Evolutionary conservation across 108 stramenopile species (phyloP), one percentile per base, ranked within the genome.

Genomic region (Nannochloropsis granulata): DNA sequence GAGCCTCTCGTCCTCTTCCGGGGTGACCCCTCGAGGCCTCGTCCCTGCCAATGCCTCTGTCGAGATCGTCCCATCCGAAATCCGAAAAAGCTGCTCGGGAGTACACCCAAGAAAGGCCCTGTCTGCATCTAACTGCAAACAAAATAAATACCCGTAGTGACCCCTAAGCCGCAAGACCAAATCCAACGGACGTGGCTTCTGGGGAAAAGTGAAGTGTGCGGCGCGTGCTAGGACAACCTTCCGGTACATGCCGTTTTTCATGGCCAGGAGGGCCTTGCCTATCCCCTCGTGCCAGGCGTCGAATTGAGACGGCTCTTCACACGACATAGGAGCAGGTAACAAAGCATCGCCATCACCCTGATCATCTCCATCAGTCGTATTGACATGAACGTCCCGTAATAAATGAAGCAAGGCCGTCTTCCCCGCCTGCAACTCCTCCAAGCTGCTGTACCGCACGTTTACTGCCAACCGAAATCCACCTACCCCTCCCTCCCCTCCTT

Each of bases 41-140:
- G 88, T 88, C 2, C 88, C 88, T 14, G 88, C 88, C 25, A 88
- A 24, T 13, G 88, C 83, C 82, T 88, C 88, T 78, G 88, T 88
- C 0, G 79, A 45, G 80, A 88, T 84, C 3, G 78, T 45, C 25
- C 78, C 43, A 2, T 81, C 84, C 0, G 80, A 44, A 10, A 44
- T 56, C 56, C 79, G 78, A 43, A 84, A 88, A 3, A 88, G 84
- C 23, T 84, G 43, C 84, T 88, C 88, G 19, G 88, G 88, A 7
- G 88, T 88, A 79, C 84, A 85, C 45, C 88, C 88, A 21, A 88
- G n/a, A 16, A 88, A 88, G 43, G 88, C 84, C 45, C 45, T 44
- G 43, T 21, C 80, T 12, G 87, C 79, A 19, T 82, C 42, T 11
- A 83, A 81, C 87, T 84, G 81, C 3, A 86, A 34, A 26, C 81